A percentile compares a stretch with the other conserved stretches of the same genome.
Conservation (phyloP, 768 basidiomycete genomes). For the Podaxis sp. region DNA sequence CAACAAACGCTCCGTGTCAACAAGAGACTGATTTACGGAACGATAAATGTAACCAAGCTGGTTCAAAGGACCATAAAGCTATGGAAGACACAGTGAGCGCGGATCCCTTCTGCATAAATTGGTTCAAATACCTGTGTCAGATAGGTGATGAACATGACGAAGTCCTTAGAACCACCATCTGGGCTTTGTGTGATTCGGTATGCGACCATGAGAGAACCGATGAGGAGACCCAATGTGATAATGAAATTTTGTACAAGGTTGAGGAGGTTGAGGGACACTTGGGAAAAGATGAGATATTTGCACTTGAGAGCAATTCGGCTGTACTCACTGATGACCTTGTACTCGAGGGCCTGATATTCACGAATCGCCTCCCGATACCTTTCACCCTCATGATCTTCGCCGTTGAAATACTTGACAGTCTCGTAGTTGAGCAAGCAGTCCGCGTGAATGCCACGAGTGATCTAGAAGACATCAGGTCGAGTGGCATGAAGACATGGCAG, state of each 20-base stretch:
- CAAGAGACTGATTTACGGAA: constrained; percentile 69
- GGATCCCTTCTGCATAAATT: not conserved
- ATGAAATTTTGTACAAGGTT: constrained; percentile 83
- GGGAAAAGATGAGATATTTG: constrained; percentile 10
- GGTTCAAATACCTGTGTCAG: constrained; percentile 65
- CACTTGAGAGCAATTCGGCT: constrained; percentile 1
- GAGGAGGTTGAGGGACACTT: constrained; percentile 70
- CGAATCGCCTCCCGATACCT: constrained; percentile 71
- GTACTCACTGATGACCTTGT: constrained; percentile 66
- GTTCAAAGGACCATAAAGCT: constrained; percentile 75
- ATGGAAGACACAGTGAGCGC: not conserved
- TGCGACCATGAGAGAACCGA: constrained; percentile 81
- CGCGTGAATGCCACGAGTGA: constrained; percentile 81
- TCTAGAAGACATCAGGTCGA: constrained; percentile 31
- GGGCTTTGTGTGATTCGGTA: constrained; percentile 56
- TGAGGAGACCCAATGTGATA: constrained; percentile 76
- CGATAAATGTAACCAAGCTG: constrained; percentile 81
- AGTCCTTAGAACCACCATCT: constrained; percentile 52
- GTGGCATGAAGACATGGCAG: not conserved
- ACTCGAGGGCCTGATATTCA: constrained; percentile 74
- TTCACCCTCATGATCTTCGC: constrained; percentile 74
- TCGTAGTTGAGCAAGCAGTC: constrained; percentile 82
- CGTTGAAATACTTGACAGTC: constrained; percentile 89
- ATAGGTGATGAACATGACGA: constrained; percentile 82
- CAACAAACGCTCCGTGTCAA: constrained; percentile 84